A percentile compares a stretch with the other conserved stretches of the same genome.
Evolutionary conservation across 208 protist genomes (phyloP).

Genomic region (Acanthamoeba polyphaga): DNA sequence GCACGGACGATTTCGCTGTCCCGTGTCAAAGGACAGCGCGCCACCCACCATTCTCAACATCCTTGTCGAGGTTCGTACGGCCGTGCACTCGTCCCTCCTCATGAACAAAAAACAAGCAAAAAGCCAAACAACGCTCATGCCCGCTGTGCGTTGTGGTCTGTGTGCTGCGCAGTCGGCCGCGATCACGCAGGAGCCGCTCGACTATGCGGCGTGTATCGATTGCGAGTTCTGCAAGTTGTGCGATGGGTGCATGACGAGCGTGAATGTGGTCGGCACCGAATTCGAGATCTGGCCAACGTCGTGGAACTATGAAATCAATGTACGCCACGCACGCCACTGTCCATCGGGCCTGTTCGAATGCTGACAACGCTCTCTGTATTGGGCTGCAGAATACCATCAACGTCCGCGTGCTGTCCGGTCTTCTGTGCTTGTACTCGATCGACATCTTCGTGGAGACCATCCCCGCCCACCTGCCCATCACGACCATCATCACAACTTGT

Average conservation of each 20-base stretch:
- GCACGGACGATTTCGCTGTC: slow-evolving; percentile 59
- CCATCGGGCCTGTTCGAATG: background rate
- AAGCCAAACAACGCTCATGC: background rate
- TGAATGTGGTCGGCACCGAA: slow-evolving; percentile 12
- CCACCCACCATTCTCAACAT: slow-evolving; percentile 70
- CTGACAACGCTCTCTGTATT: background rate
- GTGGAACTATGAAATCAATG: slow-evolving; percentile 55
- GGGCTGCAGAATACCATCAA: slow-evolving; percentile 40
- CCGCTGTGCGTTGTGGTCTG: background rate
- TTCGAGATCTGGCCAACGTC: slow-evolving; percentile 25
- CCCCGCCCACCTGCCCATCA: slow-evolving; percentile 26
- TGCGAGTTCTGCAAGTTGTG: slow-evolving; percentile 47
- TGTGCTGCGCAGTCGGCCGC: background rate
- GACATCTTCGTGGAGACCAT: slow-evolving; percentile 53
- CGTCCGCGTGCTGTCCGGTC: slow-evolving; percentile 14
- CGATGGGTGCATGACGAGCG: background rate
- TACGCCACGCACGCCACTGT: background rate
- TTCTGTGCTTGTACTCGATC: slow-evolving; percentile 20
- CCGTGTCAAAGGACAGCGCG: background rate
- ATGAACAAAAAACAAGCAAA: background rate
- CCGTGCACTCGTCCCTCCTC: background rate
- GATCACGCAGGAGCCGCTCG: slow-evolving; percentile 34
- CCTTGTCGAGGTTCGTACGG: background rate
- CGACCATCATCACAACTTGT: slow-evolving; percentile 48
- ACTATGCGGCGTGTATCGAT: slow-evolving; percentile 21